Evolutionary conservation across 495 filamentous ascomycete genomes (phyloP).

Genomic region (Daldinia caldariorum): DNA sequence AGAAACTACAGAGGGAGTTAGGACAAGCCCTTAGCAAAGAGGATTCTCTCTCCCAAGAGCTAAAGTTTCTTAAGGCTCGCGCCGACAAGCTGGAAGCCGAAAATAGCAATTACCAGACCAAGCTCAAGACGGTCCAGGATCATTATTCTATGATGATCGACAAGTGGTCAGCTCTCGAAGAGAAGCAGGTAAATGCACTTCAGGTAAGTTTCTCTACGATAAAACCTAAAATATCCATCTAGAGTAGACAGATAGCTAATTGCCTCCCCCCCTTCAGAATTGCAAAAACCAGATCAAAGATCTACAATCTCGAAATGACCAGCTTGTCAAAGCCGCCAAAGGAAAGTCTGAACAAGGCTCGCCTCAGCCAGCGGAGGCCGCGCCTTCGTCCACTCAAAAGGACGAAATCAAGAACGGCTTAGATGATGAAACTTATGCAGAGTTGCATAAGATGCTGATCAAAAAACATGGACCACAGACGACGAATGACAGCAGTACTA

Average conservation of each 20-base stretch:
- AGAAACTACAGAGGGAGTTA: constrained; percentile 13
- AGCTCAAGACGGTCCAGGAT: constrained; percentile 2
- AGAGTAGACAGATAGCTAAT: constrained; percentile 6
- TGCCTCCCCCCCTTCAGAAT: not conserved
- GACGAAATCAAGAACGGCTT: not conserved
- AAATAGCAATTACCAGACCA: not conserved
- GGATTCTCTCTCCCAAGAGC: not conserved
- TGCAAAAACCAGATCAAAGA: constrained; percentile 26
- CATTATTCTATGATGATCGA: constrained; percentile 9
- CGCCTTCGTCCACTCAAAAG: not conserved
- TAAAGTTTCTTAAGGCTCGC: not conserved
- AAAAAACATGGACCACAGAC: not conserved
- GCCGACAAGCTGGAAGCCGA: not conserved
- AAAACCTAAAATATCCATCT: not conserved
- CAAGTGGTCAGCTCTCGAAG: constrained; percentile 7
- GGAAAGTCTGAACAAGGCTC: not conserved
- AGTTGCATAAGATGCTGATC: constrained; percentile 1
- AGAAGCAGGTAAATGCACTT: constrained; percentile 2
- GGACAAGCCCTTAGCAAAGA: not conserved
- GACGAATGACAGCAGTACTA: too few species aligned
- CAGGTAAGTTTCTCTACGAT: constrained; percentile 18
- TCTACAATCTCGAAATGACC: constrained; percentile 1
- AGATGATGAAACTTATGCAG: not conserved
- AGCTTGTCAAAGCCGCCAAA: constrained; percentile 4
- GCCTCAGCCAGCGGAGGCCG: not conserved